Evolutionary conservation across 2,329 filamentous ascomycete species (phyloP), one percentile per base, ranked within the genome.

Genomic region (Colletotrichum neosansevieriae): DNA sequence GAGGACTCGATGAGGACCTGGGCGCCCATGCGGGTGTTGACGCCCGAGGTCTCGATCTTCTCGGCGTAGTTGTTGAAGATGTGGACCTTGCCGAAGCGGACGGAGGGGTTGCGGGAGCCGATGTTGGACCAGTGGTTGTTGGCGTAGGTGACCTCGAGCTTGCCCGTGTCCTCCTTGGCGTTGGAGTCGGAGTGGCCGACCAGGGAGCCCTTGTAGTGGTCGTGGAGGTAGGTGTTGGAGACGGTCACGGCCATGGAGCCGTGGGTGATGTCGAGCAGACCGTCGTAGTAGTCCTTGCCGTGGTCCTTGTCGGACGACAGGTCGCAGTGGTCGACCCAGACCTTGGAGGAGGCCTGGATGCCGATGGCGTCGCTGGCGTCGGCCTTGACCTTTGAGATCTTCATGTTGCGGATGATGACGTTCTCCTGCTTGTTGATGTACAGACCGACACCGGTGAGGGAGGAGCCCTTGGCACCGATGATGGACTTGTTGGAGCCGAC

Each of bases 221-320:
- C 80, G 71, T 76, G 75, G 24, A 77, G 51, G 40, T 72, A 72
- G 15, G 74, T 79, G 77, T 79, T 81, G 68, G 76, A 79, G 68
- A 86, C 75, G 63, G 85, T 91, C 65, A 91, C 77, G 74, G 80
- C 91, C 79, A 92, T 88, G 10, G 85, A 81, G 53, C 82, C 90
- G 78, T 91, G 89, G 57, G 85, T 90, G 58, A 85, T 79, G 73
- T 92, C 90, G 53, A 89, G 79, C 2, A 92, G 84, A 36, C 90
- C 90, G 64, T 92, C 90, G 75, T 90, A 92, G 80, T 86, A 90
- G 80, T 92, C 89, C 80, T 92, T 92, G 81, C 84, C 88, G 75
- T 87, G 81, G 73, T 84, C 80, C 38, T 76, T 75, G 78, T 91
- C 85, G 24, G 86, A 88, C 4, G 85, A 88, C 21, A 92, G 82